Conservation (phyloP, 495 filamentous ascomycete genomes). For the Terfezia claveryi region DNA sequence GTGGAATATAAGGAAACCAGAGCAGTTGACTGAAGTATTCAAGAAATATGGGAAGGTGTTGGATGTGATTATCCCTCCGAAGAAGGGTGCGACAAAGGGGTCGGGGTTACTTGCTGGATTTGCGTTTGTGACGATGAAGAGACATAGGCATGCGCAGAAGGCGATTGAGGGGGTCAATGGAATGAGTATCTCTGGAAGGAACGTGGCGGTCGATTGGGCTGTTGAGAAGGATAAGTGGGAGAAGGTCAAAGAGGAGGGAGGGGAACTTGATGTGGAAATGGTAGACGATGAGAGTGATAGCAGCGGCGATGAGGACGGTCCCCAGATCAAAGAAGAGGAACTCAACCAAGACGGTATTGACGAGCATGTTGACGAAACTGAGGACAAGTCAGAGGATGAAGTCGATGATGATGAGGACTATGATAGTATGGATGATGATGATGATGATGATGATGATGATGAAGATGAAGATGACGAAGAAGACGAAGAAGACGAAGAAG, state of each 20-base stretch:
- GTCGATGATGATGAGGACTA: constrained; percentile 23
- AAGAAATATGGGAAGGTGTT: constrained; percentile 76
- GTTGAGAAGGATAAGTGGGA: constrained; percentile 82
- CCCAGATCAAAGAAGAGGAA: constrained; percentile 25
- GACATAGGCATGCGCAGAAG: constrained; percentile 77
- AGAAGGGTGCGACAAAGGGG: constrained; percentile 22
- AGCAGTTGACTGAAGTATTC: constrained; percentile 59
- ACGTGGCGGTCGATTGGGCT: constrained; percentile 83
- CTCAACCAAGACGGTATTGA: constrained; percentile 23
- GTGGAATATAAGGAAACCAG: constrained; percentile 76
- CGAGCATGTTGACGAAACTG: constrained; percentile 16
- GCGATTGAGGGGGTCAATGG: constrained; percentile 71
- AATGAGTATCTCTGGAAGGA: constrained; percentile 67
- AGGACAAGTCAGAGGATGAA: constrained; percentile 16
- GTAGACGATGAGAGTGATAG: constrained; percentile 13
- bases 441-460: constrained; percentile 23
- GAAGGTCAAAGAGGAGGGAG: constrained; percentile 26
- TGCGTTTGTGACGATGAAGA: constrained; percentile 75
- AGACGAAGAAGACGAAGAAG: constrained; percentile 15
- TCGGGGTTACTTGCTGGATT: constrained; percentile 39
- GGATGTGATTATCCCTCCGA: constrained; percentile 54
- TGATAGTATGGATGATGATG: constrained; percentile 17
- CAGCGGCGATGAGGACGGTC: constrained; percentile 16
- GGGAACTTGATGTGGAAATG: constrained; percentile 17
- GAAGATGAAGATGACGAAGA: too few relatives aligned